Conservation (phyloP, 1,284 basidiomycete species). For the Wallemia mellicola region DNA sequence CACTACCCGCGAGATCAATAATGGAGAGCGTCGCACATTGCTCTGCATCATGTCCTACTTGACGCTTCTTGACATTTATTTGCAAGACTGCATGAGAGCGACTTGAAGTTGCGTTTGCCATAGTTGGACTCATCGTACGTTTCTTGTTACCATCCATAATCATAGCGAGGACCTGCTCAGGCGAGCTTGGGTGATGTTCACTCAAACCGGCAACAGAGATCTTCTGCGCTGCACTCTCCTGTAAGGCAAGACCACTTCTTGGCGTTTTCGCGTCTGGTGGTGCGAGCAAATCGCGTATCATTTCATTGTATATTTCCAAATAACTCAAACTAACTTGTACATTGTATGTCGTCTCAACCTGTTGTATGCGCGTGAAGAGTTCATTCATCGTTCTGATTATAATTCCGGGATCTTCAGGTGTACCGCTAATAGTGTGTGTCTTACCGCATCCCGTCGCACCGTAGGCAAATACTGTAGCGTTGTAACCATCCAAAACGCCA, state of each 20-base stretch:
- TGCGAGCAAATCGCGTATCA: conserved; percentile 73
- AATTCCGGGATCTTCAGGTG: conserved; percentile 53
- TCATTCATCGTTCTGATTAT: conserved; percentile 92
- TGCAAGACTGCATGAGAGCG: conserved; percentile 86
- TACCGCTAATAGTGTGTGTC: conserved; percentile 87
- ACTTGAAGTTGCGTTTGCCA: conserved; percentile 78
- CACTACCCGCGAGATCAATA: conserved; percentile 84
- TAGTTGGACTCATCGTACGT: conserved; percentile 67
- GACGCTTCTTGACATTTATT: conserved; percentile 60
- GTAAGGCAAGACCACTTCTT: conserved; percentile 57
- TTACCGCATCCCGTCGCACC: conserved; percentile 93
- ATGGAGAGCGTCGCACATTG: conserved; percentile 59
- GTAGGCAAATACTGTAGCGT: conserved; percentile 88
- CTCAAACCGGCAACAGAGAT: conserved; percentile 65
- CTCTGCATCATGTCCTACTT: conserved; percentile 17
- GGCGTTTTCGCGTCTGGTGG: conserved; percentile 34
- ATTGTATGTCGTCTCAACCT: conserved; percentile 45
- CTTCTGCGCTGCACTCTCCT: conserved; percentile 48
- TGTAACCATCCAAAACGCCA: conserved; percentile 69
- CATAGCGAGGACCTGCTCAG: conserved; percentile 72
- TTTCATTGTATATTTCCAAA: conserved; percentile 92
- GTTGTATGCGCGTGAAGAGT: conserved; percentile 63
- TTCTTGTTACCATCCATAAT: conserved; percentile 61
- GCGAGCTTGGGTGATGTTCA: conserved; percentile 42
- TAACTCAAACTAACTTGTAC: conserved; percentile 70